Evolutionary conservation across 495 filamentous ascomycete species (phyloP).

Genomic region (Wilcoxina mikolae): DNA sequence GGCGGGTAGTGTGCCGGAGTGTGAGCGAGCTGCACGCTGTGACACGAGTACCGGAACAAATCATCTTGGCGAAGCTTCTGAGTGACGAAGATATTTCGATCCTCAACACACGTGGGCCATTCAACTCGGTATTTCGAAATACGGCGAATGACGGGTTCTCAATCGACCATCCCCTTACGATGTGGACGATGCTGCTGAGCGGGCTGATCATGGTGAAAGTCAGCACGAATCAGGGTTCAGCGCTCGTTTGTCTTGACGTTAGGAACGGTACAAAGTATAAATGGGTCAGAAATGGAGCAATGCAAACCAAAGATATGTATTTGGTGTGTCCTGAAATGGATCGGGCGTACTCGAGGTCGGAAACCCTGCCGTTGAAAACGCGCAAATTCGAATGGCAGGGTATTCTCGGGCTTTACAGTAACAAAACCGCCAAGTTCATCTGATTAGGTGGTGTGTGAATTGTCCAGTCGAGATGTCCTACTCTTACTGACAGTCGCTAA

Average conservation of each 20-base stretch:
- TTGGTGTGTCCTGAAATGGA: no score
- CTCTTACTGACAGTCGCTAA: no score
- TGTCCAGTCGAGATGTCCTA: no score
- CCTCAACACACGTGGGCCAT: constrained; percentile 25
- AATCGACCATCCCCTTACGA: constrained; percentile 25
- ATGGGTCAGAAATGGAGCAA: no score
- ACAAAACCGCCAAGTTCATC: no score
- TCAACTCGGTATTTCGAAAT: constrained; percentile 22
- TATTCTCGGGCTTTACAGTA: no score
- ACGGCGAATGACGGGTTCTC: constrained; percentile 26
- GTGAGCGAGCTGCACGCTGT: constrained; percentile 27
- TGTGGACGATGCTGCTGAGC: constrained; percentile 20
- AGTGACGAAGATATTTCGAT: constrained; percentile 16
- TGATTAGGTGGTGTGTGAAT: no score
- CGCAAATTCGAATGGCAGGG: no score
- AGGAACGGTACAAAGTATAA: constrained; percentile 10
- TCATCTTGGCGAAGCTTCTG: constrained; percentile 27
- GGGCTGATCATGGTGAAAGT: constrained; percentile 28
- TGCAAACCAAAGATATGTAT: no score
- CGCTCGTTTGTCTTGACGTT: constrained; percentile 19
- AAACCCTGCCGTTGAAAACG: no score
- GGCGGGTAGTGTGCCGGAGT: constrained; percentile 21
- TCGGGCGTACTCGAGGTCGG: no score
- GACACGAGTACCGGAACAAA: constrained; percentile 25
- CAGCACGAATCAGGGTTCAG: constrained; percentile 12